These are phyloP conservation scores for Bipolaris victoriae DNA, from an alignment of 2,329 filamentous ascomycete species.

Conservation along the genomic window DNA sequence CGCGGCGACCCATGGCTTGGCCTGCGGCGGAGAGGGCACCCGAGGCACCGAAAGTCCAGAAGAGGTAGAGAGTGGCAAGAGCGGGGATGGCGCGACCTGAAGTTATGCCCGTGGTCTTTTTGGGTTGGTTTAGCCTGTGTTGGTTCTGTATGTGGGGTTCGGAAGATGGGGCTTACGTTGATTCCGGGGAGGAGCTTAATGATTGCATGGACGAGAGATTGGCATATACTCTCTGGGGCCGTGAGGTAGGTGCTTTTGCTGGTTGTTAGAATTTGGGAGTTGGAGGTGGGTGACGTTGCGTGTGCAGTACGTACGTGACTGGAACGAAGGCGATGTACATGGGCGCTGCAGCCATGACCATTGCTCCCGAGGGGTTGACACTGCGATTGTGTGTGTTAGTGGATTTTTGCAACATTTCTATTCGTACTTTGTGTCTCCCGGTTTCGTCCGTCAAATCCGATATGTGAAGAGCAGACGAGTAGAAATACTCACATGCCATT, in stretches of 20 bases:
- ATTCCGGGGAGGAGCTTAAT: constrained; percentile 31
- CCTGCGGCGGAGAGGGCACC: constrained; percentile 29
- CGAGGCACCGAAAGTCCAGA: constrained; percentile 33
- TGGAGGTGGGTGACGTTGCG: no score
- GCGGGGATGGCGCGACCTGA: constrained; percentile 32
- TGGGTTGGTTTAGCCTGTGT: no score
- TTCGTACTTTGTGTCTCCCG: not conserved
- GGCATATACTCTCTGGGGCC: constrained; percentile 26
- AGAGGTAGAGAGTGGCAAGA: constrained; percentile 28
- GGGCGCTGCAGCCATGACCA: constrained; percentile 23
- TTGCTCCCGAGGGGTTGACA: constrained; percentile 24
- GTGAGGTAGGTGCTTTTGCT: constrained; percentile 23
- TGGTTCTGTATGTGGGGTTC: no score
- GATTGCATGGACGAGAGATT: constrained; percentile 29
- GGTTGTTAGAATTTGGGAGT: not conserved
- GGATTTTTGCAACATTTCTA: not conserved
- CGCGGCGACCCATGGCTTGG: constrained; percentile 30
- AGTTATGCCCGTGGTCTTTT: constrained; percentile 21
- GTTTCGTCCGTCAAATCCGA: not conserved
- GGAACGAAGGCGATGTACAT: constrained; percentile 31
- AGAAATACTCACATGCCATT: constrained; percentile 24
- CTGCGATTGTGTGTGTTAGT: constrained; percentile 7
- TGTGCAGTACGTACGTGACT: constrained; percentile 20
- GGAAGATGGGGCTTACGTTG: constrained; percentile 12
- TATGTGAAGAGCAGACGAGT: no score